These are phyloP conservation scores for Penicillium aurantiogriseum DNA, from an alignment of 2,329 filamentous ascomycete genomes.

Conservation along the genomic window DNA sequence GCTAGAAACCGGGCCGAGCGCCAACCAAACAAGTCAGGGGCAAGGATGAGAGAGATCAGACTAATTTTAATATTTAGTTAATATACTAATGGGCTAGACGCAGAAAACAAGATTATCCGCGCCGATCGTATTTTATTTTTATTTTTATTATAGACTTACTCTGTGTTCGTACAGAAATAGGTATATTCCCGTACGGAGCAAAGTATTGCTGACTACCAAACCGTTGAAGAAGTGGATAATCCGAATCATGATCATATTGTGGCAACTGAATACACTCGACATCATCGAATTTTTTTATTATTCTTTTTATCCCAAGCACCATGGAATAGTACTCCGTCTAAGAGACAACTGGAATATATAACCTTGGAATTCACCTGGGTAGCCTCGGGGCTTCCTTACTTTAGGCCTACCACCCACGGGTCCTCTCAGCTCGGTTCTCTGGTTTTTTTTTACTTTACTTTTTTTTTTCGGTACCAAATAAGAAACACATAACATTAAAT, in stretches of 20 bases:
- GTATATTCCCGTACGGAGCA: background rate
- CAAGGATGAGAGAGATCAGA: background rate
- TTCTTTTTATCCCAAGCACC: background rate
- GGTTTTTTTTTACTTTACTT: background rate
- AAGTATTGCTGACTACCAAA: background rate
- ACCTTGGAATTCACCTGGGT: background rate
- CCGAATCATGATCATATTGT: background rate
- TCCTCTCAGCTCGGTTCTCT: background rate
- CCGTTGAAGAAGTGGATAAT: background rate
- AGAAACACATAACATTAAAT: background rate
- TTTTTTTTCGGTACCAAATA: background rate
- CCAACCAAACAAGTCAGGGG: conserved; percentile 1
- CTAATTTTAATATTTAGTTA: background rate
- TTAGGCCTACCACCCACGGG: background rate
- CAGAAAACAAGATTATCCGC: conserved; percentile 5
- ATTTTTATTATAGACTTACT: background rate
- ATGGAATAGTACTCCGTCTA: background rate
- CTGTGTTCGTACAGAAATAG: background rate
- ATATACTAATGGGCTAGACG: background rate
- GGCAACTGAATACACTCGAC: conserved; percentile 15
- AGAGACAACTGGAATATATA: background rate
- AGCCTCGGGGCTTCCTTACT: background rate
- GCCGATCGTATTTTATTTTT: background rate
- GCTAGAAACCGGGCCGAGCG: background rate
- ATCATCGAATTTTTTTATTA: conserved; percentile 2